Evolutionary conservation across 208 protist genomes (phyloP).

Genomic region (Trichomonas vaginalis): DNA sequence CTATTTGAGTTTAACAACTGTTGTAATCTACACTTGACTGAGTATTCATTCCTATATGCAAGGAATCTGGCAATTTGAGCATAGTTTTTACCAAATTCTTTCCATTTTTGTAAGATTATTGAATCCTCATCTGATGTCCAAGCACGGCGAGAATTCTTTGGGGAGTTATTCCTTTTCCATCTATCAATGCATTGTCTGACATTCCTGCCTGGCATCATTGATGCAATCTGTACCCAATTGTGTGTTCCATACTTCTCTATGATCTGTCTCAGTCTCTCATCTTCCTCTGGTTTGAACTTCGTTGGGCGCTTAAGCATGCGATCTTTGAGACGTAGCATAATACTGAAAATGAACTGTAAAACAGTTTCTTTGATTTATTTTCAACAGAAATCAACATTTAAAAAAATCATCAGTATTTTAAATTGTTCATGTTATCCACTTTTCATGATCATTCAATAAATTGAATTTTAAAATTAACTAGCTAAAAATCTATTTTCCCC

Average conservation of each 20-base stretch:
- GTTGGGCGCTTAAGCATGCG: neutral
- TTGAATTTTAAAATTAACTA: too few species aligned
- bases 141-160: neutral
- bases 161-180: neutral
- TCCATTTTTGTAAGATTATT: neutral
- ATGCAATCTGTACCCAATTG: neutral
- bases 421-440: too few species aligned
- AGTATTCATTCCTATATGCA: neutral
- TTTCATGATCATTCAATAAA: too few species aligned
- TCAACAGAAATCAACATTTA: too few species aligned
- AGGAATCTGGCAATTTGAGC: neutral
- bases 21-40: neutral
- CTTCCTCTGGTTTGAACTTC: neutral
- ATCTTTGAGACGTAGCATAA: neutral
- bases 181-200: neutral
- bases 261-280: neutral
- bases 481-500: too few species aligned
- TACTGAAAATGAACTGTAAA: too few species aligned
- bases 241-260: neutral
- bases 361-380: too few species aligned
- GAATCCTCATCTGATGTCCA: neutral
- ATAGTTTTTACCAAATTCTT: neutral
- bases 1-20: neutral
- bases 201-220: neutral
- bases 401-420: too few species aligned